Conservation (phyloP, 1,139 yeast genomes). For the Zygosaccharomyces pseudobailii region DNA sequence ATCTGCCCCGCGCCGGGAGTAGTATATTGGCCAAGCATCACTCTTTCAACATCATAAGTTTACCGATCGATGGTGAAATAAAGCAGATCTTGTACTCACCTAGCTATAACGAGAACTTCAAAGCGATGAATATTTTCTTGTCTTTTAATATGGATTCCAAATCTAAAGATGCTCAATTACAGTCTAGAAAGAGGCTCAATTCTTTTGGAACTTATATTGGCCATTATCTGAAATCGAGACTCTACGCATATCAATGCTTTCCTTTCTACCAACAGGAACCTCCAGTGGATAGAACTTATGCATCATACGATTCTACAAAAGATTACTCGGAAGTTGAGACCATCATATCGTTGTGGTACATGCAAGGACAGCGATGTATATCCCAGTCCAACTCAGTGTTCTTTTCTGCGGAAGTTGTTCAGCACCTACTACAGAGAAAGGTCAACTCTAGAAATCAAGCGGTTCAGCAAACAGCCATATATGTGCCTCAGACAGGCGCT, state of each 20-base stretch:
- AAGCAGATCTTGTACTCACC: slow-evolving; percentile 27
- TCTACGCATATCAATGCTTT: slow-evolving; percentile 20
- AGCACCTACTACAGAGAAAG: slow-evolving; percentile 20
- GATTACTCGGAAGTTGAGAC: slow-evolving; percentile 18
- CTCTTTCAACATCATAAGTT: slow-evolving; percentile 11
- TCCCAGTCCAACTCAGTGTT: slow-evolving; percentile 25
- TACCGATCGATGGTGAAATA: slow-evolving; percentile 23
- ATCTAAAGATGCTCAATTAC: slow-evolving; percentile 18
- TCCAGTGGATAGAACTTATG: slow-evolving; percentile 13
- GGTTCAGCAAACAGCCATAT: slow-evolving; percentile 9
- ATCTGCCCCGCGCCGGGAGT: slow-evolving; percentile 15
- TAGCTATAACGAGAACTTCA: slow-evolving; percentile 21
- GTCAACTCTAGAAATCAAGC: slow-evolving; percentile 14
- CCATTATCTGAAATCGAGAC: slow-evolving; percentile 20
- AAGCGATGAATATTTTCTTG: slow-evolving; percentile 24
- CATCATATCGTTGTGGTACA: slow-evolving; percentile 26
- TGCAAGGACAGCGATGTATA: slow-evolving; percentile 24
- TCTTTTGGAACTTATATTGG: slow-evolving; percentile 21
- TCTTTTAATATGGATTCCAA: slow-evolving; percentile 25
- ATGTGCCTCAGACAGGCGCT: slow-evolving; percentile 8
- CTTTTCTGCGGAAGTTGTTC: slow-evolving; percentile 25
- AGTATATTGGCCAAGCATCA: slow-evolving; percentile 9
- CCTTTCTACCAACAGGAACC: slow-evolving; percentile 20
- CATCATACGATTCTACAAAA: slow-evolving; percentile 12
- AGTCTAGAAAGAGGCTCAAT: slow-evolving; percentile 21